Base-by-base conservation (phyloP, 2,329 filamentous ascomycete genomes). In the Xylaria sp. region DNA sequence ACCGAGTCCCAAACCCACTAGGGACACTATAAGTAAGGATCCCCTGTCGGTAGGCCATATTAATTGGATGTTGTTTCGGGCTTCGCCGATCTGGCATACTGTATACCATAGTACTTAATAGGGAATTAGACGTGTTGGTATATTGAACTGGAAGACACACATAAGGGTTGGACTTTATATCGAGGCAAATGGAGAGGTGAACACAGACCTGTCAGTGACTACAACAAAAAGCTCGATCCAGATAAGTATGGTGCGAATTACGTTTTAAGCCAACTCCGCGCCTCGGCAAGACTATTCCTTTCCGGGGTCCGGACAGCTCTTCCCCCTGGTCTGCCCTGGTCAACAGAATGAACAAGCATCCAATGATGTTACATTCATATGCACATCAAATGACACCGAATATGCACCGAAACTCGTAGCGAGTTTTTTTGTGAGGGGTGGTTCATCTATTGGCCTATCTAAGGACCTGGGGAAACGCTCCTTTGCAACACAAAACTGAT, bases 371-470 rank as follows among this genome's bases (percentile, higher is more conserved):
- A 53, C 65, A 49, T 63, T 38, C 26, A 51, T 40, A 63, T 63
- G 65, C 44, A 15, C 56, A 60, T 53, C 58, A 51, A 65, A 63
- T 66, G 66, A 36, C 59, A 63, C 67, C 67, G 59, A 69, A 66
- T 69, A 66, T 63, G 67, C 59, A 69, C 66, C 66, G 63, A 66
- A 66, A 66, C 53, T 63, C 38, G 57, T 65, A 68, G 61, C 56
- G 61, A 68, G 62, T 38, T 51, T 61, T 44, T 54, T 40, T 11
- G 59, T 54, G 57, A 51, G 42, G 58, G 62, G 49, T 67, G 28
- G 59, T 63, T 46, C 49, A 40, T 28, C n/a, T n/a, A 59, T 31
- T 58, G 36, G 31, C 51, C 20, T 48, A 67, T 42, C 57, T 40
- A 20, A 49, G 20, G n/a, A 42, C 42, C 40, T 26, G 46, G 60